phyloP scores from a whole-genome alignment of 305 asterid species.

The Plantago lanceolata region DNA sequence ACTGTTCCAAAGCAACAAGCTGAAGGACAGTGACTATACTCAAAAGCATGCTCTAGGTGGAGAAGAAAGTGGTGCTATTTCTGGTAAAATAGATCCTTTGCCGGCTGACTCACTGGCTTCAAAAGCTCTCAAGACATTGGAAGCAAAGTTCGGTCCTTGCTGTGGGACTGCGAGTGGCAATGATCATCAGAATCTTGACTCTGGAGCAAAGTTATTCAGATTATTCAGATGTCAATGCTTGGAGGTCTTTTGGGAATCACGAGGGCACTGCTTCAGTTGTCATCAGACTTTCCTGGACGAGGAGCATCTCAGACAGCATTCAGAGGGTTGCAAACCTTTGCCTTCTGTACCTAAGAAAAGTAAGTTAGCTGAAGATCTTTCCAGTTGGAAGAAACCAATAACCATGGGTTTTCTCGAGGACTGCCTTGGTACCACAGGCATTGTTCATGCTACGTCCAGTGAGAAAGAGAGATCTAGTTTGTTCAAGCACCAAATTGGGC shows the following conservation, averaged over 20 bases:
- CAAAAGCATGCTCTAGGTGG: slow-evolving; percentile 36
- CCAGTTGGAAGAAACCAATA: slow-evolving; percentile 46
- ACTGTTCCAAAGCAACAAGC: slow-evolving; percentile 49
- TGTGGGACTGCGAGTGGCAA: slow-evolving; percentile 30
- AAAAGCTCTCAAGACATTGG: slow-evolving; percentile 56
- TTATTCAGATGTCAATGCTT: slow-evolving; percentile 75
- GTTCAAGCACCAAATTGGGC: slow-evolving; percentile 28
- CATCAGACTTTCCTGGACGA: slow-evolving; percentile 56
- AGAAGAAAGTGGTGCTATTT: slow-evolving; percentile 24
- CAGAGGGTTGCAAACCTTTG: slow-evolving; percentile 42
- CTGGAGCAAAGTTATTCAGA: slow-evolving; percentile 33
- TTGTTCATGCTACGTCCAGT: slow-evolving; percentile 40
- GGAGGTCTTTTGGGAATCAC: slow-evolving; percentile 70
- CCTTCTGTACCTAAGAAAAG: slow-evolving; percentile 36
- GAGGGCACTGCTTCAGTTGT: slow-evolving; percentile 66
- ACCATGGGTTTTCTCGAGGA: slow-evolving; percentile 35
- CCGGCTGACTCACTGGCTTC: slow-evolving; percentile 39
- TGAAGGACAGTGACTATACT: slow-evolving; percentile 34
- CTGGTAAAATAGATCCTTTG: slow-evolving; percentile 25
- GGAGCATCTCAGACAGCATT: slow-evolving; percentile 52
- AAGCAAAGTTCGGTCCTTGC: slow-evolving; percentile 48
- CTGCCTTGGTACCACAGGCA: slow-evolving; percentile 26
- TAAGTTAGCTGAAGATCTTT: slow-evolving; percentile 38
- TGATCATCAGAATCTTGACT: slow-evolving; percentile 30
- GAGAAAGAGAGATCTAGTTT: slow-evolving; percentile 38